Evolutionary conservation across 257 asterid species (phyloP).

Genomic region (Echium plantagineum): DNA sequence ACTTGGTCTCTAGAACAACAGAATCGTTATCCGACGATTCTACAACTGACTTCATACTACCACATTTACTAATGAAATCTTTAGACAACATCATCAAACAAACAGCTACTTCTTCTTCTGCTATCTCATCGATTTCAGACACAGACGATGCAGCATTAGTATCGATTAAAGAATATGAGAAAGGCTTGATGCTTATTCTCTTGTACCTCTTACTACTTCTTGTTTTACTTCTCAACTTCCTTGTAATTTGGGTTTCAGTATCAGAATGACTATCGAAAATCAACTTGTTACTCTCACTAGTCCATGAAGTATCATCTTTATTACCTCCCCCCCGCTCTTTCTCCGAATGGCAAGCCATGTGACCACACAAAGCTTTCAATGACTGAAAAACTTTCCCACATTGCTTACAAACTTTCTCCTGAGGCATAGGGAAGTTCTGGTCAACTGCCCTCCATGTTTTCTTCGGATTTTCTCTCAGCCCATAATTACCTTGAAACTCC

Average conservation of each 20-base stretch:
- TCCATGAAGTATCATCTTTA: constrained; percentile 80
- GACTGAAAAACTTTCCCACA: constrained; percentile 94
- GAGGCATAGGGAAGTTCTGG: constrained; percentile 31
- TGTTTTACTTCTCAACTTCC: constrained; percentile 31
- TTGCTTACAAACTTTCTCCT: constrained; percentile 66
- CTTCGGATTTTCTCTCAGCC: constrained; percentile 80
- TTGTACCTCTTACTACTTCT: constrained; percentile 38
- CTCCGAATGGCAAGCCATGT: constrained; percentile 95
- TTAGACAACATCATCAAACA: constrained; percentile 77
- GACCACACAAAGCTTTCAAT: constrained; percentile 84
- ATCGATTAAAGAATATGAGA: constrained; percentile 25
- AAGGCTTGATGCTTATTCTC: constrained; percentile 33
- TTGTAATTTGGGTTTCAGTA: constrained; percentile 45
- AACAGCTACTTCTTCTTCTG: constrained; percentile 67
- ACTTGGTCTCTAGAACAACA: constrained; percentile 63
- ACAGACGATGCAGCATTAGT: constrained; percentile 39
- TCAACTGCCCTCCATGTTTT: constrained; percentile 71
- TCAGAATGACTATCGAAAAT: constrained; percentile 53
- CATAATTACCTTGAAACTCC: constrained; percentile 33
- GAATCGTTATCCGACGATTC: constrained; percentile 90
- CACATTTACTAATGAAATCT: constrained; percentile 46
- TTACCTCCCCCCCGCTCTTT: constrained; percentile 30
- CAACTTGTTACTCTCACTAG: constrained; percentile 46
- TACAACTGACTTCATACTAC: constrained; percentile 61
- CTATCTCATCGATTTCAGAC: constrained; percentile 70